A percentile compares a stretch with the other conserved stretches of the same genome.
Conservation (phyloP, 2,329 filamentous ascomycete species). For the Penicillium brevicompactum region DNA sequence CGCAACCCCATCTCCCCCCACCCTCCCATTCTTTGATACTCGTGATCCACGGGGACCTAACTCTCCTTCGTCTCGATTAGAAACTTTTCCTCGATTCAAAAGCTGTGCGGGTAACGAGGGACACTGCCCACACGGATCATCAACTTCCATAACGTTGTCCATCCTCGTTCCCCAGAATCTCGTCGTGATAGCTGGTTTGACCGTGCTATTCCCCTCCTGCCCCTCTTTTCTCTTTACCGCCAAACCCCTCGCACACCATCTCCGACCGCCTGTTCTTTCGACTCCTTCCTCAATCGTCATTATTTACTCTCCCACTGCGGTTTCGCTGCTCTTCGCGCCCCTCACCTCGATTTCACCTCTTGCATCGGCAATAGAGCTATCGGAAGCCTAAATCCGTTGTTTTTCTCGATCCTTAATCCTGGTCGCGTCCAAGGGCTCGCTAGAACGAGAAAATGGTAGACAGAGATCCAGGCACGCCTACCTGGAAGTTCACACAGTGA, state of each 20-base stretch:
- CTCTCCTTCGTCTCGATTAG: neutral
- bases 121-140: conserved; percentile 4
- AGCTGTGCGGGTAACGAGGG: conserved; percentile 25
- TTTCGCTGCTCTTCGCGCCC: conserved; percentile 9
- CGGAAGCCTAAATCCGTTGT: conserved; percentile 17
- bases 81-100: conserved; percentile 21
- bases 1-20: conserved; percentile 3
- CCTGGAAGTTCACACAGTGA: conserved; percentile 99
- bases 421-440: conserved; percentile 35
- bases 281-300: conserved; percentile 8
- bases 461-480: conserved; percentile 89
- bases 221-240: conserved; percentile 17
- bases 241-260: conserved; percentile 21
- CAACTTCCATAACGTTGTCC: conserved; percentile 10
- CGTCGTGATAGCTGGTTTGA: conserved; percentile 4
- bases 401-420: conserved; percentile 17
- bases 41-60: neutral
- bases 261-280: conserved; percentile 13
- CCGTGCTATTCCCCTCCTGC: conserved; percentile 22
- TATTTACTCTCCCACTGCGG: conserved; percentile 10
- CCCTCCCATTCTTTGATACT: neutral
- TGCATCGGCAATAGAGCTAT: conserved; percentile 24
- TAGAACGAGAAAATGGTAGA: conserved; percentile 80
- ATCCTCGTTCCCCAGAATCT: neutral
- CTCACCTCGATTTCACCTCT: conserved; percentile 11